phyloP scores from a whole-genome alignment of 192 early-diverging fungal species.

The Coemansia sp. region DNA sequence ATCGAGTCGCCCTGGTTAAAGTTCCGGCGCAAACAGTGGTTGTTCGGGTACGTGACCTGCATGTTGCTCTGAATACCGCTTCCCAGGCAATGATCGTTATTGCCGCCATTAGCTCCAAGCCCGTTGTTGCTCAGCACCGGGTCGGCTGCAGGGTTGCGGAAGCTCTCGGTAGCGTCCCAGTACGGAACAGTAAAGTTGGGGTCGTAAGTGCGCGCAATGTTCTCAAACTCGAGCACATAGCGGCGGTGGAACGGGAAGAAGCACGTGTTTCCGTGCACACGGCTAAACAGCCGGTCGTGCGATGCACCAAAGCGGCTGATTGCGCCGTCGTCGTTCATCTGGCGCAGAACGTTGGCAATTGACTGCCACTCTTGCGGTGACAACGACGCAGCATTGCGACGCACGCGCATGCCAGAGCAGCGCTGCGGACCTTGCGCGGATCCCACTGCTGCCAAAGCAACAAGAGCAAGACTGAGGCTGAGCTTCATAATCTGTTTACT shows the following conservation, averaged over 20 bases:
- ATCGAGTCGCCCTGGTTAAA: slow-evolving; percentile 36
- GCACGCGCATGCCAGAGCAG: slow-evolving; percentile 35
- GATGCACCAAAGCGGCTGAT: slow-evolving; percentile 33
- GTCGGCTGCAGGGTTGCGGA: slow-evolving; percentile 32
- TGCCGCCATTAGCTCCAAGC: slow-evolving; percentile 42
- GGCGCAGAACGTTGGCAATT: slow-evolving; percentile 33
- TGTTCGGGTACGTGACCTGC: slow-evolving; percentile 45
- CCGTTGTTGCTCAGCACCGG: slow-evolving; percentile 28
- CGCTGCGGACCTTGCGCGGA: slow-evolving; percentile 26
- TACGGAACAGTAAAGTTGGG: slow-evolving; percentile 52
- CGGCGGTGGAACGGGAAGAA: slow-evolving; percentile 58
- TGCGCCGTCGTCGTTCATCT: slow-evolving; percentile 46
- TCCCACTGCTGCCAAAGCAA: slow-evolving; percentile 28
- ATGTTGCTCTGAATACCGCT: slow-evolving; percentile 48
- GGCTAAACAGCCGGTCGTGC: slow-evolving; percentile 45
- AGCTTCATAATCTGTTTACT: slow-evolving; percentile 28
- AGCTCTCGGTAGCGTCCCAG: slow-evolving; percentile 53
- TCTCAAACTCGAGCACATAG: slow-evolving; percentile 52
- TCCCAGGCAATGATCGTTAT: slow-evolving; percentile 20
- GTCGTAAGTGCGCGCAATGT: slow-evolving; percentile 38
- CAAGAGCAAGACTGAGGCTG: slow-evolving; percentile 29
- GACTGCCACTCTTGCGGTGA: slow-evolving; percentile 47
- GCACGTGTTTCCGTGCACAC: slow-evolving; percentile 45
- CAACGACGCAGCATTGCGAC: slow-evolving; percentile 46
- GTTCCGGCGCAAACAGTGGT: slow-evolving; percentile 52